These are phyloP conservation scores for Cytospora mali DNA, from an alignment of 2,329 filamentous ascomycete species.

Conservation along the genomic window DNA sequence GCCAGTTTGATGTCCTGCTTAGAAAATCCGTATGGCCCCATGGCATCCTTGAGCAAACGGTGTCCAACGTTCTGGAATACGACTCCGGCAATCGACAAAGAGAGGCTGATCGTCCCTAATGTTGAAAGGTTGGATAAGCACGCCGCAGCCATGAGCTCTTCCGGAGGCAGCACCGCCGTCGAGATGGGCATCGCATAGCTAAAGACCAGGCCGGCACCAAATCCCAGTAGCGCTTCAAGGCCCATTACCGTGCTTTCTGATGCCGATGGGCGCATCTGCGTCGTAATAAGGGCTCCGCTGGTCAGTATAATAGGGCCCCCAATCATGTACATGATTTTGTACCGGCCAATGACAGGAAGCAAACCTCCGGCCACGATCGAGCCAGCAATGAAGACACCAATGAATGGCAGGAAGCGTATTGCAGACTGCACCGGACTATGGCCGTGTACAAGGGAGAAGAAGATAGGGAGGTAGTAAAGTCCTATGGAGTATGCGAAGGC, in stretches of 20 bases:
- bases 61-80: constrained; percentile 4
- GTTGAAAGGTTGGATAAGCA: not conserved
- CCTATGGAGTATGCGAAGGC: not conserved
- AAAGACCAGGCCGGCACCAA: not conserved
- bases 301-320: not conserved
- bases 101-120: not conserved
- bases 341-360: not conserved
- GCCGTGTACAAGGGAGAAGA: not conserved
- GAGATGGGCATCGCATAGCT: not conserved
- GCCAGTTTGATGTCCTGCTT: not conserved
- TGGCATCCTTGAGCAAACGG: constrained; percentile 2
- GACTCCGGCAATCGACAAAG: not conserved
- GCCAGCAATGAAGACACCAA: not conserved
- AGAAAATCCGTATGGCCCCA: not conserved
- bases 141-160: not conserved
- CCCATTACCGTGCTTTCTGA: not conserved
- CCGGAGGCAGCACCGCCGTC: not conserved
- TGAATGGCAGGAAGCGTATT: not conserved
- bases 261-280: not conserved
- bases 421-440: not conserved
- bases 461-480: not conserved
- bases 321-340: not conserved
- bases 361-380: not conserved
- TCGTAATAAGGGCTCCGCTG: not conserved
- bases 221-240: not conserved